A percentile compares a stretch with the other conserved stretches of the same genome.
Evolutionary conservation across 225 moss, liverwort and hornwort genomes (phyloP).

Genomic region (Bryum argenteum): DNA sequence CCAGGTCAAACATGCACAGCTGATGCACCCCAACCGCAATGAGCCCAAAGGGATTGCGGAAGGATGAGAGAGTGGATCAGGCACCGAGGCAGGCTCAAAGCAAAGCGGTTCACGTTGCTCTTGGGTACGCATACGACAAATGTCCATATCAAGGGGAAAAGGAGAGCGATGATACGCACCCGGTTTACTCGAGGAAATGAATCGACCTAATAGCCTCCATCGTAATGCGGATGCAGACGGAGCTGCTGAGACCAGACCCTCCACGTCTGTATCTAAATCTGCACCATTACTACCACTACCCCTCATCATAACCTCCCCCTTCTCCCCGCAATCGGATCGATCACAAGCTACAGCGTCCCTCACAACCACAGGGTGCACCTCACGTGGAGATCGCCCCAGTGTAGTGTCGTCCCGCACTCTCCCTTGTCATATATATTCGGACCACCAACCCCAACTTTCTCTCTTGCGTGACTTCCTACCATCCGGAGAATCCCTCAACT

Average conservation of each 20-base stretch:
- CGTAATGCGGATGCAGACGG: constrained; percentile 45
- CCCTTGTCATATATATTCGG: background rate
- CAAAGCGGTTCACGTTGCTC: too few species aligned
- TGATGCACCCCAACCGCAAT: constrained; percentile 15
- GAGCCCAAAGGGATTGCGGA: background rate
- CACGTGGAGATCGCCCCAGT: background rate
- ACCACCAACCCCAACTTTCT: background rate
- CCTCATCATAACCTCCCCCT: constrained; percentile 27
- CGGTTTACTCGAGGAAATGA: constrained; percentile 51
- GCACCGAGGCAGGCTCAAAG: background rate
- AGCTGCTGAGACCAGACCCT: constrained; percentile 8
- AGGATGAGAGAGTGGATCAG: background rate
- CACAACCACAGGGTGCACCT: background rate
- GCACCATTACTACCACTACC: background rate
- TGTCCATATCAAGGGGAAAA: background rate
- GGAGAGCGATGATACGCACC: constrained; percentile 28
- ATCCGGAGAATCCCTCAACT: background rate
- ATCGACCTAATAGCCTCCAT: constrained; percentile 56
- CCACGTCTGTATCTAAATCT: constrained; percentile 21
- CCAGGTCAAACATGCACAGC: constrained; percentile 7
- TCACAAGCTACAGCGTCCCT: background rate
- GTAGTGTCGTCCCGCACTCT: background rate
- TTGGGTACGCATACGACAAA: background rate
- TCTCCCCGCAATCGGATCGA: constrained; percentile 5
- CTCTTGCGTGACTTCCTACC: background rate